Conservation (phyloP, 2,329 filamentous ascomycete species). For the Botryosphaeria dothidea region DNA sequence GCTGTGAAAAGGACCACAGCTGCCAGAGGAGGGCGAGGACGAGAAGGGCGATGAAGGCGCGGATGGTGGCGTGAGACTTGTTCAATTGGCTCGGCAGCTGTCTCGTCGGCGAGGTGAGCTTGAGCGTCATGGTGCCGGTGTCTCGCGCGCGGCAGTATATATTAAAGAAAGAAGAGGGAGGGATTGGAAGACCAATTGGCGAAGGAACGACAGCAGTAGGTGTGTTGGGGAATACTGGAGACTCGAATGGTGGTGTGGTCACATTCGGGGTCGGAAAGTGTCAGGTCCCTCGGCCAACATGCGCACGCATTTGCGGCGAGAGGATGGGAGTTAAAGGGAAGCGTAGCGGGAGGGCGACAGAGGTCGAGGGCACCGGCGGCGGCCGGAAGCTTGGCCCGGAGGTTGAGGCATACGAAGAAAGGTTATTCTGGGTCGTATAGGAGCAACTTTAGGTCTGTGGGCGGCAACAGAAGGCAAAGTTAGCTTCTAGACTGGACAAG, state of each 20-base stretch:
- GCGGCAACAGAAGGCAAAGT: not conserved
- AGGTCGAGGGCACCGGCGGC: not conserved
- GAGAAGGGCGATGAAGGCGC: not conserved
- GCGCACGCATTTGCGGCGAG: not conserved
- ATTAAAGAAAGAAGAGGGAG: not conserved
- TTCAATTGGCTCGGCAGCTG: not conserved
- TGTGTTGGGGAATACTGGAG: not conserved
- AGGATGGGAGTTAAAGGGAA: not conserved
- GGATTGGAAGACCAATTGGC: no score
- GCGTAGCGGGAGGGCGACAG: not conserved
- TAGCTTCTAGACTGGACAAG: not conserved
- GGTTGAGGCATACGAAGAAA: not conserved
- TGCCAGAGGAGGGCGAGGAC: not conserved
- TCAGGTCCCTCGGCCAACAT: not conserved
- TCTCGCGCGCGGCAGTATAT: not conserved
- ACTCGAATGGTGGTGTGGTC: not conserved
- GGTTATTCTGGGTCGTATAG: not conserved
- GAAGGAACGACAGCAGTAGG: not conserved
- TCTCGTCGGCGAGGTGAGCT: not conserved
- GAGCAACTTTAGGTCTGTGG: not conserved
- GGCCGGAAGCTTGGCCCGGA: not conserved
- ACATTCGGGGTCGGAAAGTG: not conserved
- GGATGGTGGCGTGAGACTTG: conserved; percentile 4
- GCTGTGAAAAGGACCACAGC: not conserved
- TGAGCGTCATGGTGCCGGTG: not conserved